Percentiles rank a stretch among this genome's conserved stretches.
Conservation (phyloP, 163 green algal species). For the Chloromonas sp. region DNA sequence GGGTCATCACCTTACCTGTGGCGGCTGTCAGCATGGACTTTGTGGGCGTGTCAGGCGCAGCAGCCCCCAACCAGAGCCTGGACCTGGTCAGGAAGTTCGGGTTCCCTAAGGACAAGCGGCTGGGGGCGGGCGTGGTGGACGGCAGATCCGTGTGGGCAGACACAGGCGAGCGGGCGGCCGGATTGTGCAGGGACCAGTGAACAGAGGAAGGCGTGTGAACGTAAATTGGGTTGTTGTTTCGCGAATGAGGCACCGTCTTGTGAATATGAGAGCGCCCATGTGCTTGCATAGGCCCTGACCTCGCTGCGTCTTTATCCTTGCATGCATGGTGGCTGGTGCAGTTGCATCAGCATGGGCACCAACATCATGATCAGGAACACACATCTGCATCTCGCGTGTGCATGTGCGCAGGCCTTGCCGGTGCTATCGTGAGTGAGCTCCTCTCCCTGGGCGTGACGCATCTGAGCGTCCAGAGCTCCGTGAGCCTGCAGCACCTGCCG, state of each 20-base stretch:
- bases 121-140: slow-evolving; percentile 80
- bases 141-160: slow-evolving; percentile 77
- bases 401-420: no score
- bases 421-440: no score
- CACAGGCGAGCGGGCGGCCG: slow-evolving; percentile 17
- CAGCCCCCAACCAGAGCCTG: slow-evolving; percentile 49
- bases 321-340: no score
- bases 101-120: slow-evolving; percentile 72
- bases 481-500: slow-evolving; percentile 76
- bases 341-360: no score
- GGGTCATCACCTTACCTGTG: slow-evolving; percentile 64
- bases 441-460: slow-evolving; percentile 9
- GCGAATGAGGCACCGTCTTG: no score
- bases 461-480: slow-evolving; percentile 44
- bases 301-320: no score
- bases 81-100: slow-evolving; percentile 65
- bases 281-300: no score
- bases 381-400: no score
- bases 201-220: no score
- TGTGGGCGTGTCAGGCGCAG: slow-evolving; percentile 30
- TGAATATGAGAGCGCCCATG: no score
- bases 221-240: no score
- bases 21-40: slow-evolving; percentile 45
- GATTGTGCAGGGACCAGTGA: background rate
- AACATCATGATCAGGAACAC: no score